Percentiles rank a stretch among this genome's conserved stretches.
Conservation (phyloP, 2,329 filamentous ascomycete species). For the Proliferodiscus dingleyae region DNA sequence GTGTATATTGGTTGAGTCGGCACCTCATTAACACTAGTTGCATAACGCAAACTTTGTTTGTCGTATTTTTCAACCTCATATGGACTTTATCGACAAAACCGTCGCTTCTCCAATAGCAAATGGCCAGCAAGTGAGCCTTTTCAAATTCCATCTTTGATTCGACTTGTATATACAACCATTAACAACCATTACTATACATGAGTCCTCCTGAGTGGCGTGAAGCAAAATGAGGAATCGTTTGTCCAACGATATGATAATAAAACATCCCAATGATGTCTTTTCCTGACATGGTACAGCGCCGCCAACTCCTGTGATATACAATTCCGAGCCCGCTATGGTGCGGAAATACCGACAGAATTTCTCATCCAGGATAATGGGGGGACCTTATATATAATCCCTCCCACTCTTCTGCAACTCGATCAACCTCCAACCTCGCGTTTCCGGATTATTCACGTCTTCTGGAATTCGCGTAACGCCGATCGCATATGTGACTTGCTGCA, state of each 20-base stretch:
- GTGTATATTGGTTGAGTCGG: constrained; percentile 40
- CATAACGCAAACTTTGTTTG: neutral
- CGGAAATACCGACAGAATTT: constrained; percentile 2
- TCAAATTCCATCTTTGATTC: neutral
- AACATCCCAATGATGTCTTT: neutral
- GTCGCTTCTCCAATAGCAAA: neutral
- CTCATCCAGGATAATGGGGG: too few species aligned
- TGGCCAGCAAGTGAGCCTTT: neutral
- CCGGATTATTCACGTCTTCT: constrained; percentile 94
- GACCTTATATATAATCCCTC: constrained; percentile 77
- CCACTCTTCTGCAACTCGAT: constrained; percentile 99
- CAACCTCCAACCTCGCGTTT: constrained; percentile 93
- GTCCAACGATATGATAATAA: neutral
- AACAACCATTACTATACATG: neutral
- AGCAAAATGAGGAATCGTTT: neutral
- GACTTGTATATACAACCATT: neutral
- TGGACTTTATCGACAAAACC: neutral
- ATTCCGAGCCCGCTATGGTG: neutral
- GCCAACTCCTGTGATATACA: neutral
- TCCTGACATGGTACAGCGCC: neutral
- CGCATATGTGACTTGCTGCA: constrained; percentile 96
- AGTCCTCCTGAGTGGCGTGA: neutral
- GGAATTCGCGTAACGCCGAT: constrained; percentile 92
- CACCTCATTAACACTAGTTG: neutral
- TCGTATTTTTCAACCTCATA: neutral